A percentile compares a stretch with the other conserved stretches of the same genome.
Conservation (phyloP, 1,139 yeast genomes). For the Hanseniaspora gamundiae region DNA sequence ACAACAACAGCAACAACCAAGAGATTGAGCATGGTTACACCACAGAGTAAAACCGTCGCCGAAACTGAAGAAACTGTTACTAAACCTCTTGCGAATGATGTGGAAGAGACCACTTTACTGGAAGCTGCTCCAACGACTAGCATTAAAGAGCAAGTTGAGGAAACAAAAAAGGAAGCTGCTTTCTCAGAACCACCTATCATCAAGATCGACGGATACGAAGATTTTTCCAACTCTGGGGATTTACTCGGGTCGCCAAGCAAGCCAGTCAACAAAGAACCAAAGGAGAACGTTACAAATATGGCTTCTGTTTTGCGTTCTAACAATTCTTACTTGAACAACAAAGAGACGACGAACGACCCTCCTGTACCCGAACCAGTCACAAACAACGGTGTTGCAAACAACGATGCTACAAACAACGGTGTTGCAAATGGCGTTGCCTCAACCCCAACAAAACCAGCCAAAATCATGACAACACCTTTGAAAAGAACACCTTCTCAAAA, state of each 20-base stretch:
- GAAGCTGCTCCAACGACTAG: no score
- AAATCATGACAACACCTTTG: no score
- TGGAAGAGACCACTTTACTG: no score
- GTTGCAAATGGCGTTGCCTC: no score
- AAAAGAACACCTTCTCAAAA: background rate
- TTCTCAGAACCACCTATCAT: background rate
- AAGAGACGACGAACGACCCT: background rate
- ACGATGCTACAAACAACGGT: no score
- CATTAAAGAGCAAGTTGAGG: no score
- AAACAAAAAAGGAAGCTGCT: no score
- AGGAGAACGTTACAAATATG: conserved; percentile 7
- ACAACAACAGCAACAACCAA: no score
- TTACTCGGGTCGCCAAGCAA: background rate
- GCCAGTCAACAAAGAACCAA: background rate
- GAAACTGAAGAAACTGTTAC: background rate
- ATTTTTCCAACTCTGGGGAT: background rate
- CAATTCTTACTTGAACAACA: conserved; percentile 13
- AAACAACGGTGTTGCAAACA: no score
- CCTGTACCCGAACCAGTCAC: no score
- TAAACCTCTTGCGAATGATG: background rate
- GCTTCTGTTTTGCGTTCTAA: conserved; percentile 17
- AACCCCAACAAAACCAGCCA: no score
- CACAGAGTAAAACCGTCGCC: conserved; percentile 1
- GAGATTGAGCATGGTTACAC: background rate
- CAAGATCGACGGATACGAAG: background rate